Conservation (phyloP, 1,284 basidiomycete genomes). For the Vanrija humicola region DNA sequence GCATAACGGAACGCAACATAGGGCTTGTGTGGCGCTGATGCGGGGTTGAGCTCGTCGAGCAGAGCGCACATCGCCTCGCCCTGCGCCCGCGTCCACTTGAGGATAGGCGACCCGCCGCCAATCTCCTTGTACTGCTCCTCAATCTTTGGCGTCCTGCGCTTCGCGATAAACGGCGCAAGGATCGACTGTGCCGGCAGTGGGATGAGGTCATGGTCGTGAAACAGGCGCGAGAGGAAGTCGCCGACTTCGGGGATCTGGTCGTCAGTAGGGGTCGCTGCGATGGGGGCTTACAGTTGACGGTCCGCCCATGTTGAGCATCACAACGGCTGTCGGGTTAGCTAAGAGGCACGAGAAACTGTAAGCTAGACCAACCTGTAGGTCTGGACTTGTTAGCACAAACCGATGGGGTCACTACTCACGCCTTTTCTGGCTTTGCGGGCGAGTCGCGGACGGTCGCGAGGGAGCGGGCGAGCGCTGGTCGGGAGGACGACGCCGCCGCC, state of each 20-base stretch:
- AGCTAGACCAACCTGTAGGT: conserved; percentile 7
- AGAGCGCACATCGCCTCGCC: conserved; percentile 85
- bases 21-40: conserved; percentile 89
- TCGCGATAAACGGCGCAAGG: conserved; percentile 84
- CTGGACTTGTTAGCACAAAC: neutral
- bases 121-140: conserved; percentile 92
- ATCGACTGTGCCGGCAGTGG: conserved; percentile 87
- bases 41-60: conserved; percentile 88
- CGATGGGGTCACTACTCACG: neutral
- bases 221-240: conserved; percentile 88
- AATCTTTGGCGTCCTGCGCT: conserved; percentile 87
- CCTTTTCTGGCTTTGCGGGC: conserved; percentile 2
- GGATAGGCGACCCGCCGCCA: conserved; percentile 97
- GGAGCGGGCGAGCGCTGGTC: neutral
- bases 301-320: conserved; percentile 99
- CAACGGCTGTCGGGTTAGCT: conserved; percentile 60
- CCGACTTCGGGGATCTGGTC: conserved; percentile 76
- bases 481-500: no score
- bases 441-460: conserved; percentile 12
- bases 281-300: conserved; percentile 68
- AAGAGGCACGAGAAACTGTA: neutral
- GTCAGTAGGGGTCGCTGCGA: neutral
- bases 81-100: conserved; percentile 82
- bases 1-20: conserved; percentile 96
- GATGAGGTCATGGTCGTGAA: conserved; percentile 92